Evolutionary conservation across 306 rosid genomes (phyloP), one percentile per base, ranked within the genome.

Genomic region (Begonia loranthoides): DNA sequence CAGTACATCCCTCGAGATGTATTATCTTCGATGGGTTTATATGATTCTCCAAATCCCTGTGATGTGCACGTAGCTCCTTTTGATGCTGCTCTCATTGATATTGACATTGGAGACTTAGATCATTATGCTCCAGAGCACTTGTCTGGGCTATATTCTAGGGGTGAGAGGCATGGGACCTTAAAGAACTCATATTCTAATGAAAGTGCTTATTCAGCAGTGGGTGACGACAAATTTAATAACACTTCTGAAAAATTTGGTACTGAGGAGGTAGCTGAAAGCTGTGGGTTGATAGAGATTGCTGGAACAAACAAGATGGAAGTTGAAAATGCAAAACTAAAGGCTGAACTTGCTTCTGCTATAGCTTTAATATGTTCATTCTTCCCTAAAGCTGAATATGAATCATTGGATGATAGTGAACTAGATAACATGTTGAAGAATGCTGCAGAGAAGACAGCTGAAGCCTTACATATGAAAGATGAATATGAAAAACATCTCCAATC

Each of bases 311-410:
- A 75, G 77, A 17, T 92, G 84, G 99, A 92, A 63, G 99, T 92
- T 73, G 96, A 86, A 66, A 92, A 92, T 77, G 99, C 99, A 56
- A 86, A 86, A 73, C 71, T 92, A 74, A 92, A 86, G 77, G 99
- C 99, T 55, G 99, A 92, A 12, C 96, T 92, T 66, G 99, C 99
- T 69, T 52, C 88, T 62, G 82, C 79, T 40, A 80, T 82, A 62
- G 99, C 96, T 14, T 56, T 83, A 22, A 66, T 76, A 17, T 92
- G 99, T 77, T 76, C 86, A n/a, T 68, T 70, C 40, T 70, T 57
- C 66, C 93, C 87, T 53, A 84, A 73, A 43, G 51, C 64, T n/a
- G 81, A 86, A 65, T 77, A 59, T 16, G 88, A 73, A 65, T 65
- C 77, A 4, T 53, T 80, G 72, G 93, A 86, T 54, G 88, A 86